Percentiles rank a stretch among this genome's conserved stretches.
Evolutionary conservation across 2,329 filamentous ascomycete species (phyloP).

Genomic region (Xylaria sp.): DNA sequence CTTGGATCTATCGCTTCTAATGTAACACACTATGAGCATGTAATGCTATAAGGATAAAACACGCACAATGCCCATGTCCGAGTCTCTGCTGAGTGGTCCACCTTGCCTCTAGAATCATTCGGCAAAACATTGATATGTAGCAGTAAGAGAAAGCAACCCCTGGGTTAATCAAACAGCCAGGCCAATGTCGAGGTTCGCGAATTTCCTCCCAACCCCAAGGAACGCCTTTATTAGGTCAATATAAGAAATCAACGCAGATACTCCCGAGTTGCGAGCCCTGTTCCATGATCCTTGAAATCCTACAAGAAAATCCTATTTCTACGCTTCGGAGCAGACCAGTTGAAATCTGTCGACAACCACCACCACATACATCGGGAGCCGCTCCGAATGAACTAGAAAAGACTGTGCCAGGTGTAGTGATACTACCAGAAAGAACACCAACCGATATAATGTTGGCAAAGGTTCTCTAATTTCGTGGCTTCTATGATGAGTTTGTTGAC

Average conservation of each 20-base stretch:
- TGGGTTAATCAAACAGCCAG: not conserved
- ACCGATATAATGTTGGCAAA: constrained; percentile 98
- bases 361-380: not conserved
- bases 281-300: constrained; percentile 8
- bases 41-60: constrained; percentile 1
- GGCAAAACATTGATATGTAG: not conserved
- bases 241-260: constrained; percentile 13
- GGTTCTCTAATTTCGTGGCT: constrained; percentile 95
- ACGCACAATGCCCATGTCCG: not conserved
- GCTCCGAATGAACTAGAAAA: not conserved
- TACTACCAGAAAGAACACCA: constrained; percentile 97
- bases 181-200: not conserved
- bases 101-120: not conserved
- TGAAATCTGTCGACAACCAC: not conserved
- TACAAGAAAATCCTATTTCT: constrained; percentile 8
- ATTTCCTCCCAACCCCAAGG: constrained; percentile 10
- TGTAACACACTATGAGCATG: constrained; percentile 2
- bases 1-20: constrained; percentile 3
- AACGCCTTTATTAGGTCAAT: constrained; percentile 22
- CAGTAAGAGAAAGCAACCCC: not conserved
- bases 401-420: not conserved
- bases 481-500: constrained; percentile 95
- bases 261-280: constrained; percentile 5
- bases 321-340: constrained; percentile 7
- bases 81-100: not conserved